These are phyloP conservation scores for Cladorrhinum samala DNA, from an alignment of 495 filamentous ascomycete genomes.

Conservation along the genomic window DNA sequence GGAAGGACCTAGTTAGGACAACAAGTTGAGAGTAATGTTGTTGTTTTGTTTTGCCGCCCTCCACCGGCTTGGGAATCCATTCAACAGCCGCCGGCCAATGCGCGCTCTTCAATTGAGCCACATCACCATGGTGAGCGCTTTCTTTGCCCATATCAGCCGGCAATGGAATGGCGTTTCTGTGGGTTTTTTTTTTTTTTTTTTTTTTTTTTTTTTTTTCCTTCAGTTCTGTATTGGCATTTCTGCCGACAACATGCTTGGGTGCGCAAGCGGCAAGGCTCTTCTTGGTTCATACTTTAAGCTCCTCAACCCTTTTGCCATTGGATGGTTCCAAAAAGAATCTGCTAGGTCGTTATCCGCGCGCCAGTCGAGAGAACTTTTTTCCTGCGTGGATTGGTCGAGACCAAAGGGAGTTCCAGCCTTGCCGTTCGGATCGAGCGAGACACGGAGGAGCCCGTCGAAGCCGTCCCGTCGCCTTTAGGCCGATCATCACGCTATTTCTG, in stretches of 20 bases:
- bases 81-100: not conserved
- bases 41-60: slow-evolving; percentile 5
- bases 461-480: slow-evolving; percentile 1
- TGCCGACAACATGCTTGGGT: too few relatives aligned
- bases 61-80: not conserved
- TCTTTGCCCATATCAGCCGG: slow-evolving; percentile 11
- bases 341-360: slow-evolving; percentile 10
- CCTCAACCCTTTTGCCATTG: not conserved
- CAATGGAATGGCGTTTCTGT: too few relatives aligned
- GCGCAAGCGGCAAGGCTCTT: too few relatives aligned
- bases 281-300: not conserved
- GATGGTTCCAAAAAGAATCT: not conserved
- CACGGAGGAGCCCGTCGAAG: slow-evolving; percentile 1
- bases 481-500: slow-evolving; percentile 12
- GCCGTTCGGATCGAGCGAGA: not conserved
- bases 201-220: too few relatives aligned
- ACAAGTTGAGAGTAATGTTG: too few relatives aligned
- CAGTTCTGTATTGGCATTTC: too few relatives aligned
- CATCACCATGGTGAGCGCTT: slow-evolving; percentile 3
- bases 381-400: not conserved
- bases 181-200: too few relatives aligned
- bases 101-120: not conserved
- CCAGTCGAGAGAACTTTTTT: slow-evolving; percentile 3
- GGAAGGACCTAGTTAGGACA: not conserved
- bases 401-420: slow-evolving; percentile 7